A percentile compares a stretch with the other conserved stretches of the same genome.
These are phyloP conservation scores for Coffea canephora DNA, from an alignment of 257 asterid species.

Conservation along the genomic window DNA sequence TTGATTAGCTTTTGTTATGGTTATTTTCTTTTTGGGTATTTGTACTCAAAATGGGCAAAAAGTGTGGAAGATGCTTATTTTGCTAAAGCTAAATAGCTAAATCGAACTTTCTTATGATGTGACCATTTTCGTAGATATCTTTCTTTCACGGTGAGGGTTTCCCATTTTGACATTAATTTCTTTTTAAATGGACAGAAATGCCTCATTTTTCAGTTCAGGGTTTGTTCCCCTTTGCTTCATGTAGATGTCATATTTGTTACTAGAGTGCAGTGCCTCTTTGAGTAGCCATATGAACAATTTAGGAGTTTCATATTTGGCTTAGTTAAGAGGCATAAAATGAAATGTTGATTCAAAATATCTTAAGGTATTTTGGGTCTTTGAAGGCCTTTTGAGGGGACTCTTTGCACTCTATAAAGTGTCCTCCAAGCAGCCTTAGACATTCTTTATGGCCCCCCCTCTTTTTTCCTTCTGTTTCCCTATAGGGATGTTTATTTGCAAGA, in stretches of 20 bases:
- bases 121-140: not conserved
- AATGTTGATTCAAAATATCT: slow-evolving; percentile 2
- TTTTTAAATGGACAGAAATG: not conserved
- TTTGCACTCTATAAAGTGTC: slow-evolving; percentile 10
- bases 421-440: slow-evolving; percentile 30
- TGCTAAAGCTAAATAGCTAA: not conserved
- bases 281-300: slow-evolving; percentile 23
- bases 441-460: not conserved
- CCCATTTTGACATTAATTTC: not conserved
- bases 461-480: not conserved
- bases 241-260: not conserved
- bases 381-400: slow-evolving; percentile 30
- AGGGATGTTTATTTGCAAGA: not conserved
- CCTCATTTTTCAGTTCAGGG: not conserved
- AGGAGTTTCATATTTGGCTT: slow-evolving; percentile 30
- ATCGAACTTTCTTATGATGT: not conserved
- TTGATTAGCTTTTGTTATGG: not conserved
- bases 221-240: not conserved
- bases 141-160: not conserved
- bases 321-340: slow-evolving; percentile 29
- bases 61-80: not conserved
- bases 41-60: not conserved
- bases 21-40: too few species aligned
- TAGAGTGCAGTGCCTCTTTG: slow-evolving; percentile 5
- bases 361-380: not conserved